These are phyloP conservation scores for Stygiomarasmius scandens DNA, from an alignment of 1,284 basidiomycete genomes.

Conservation along the genomic window DNA sequence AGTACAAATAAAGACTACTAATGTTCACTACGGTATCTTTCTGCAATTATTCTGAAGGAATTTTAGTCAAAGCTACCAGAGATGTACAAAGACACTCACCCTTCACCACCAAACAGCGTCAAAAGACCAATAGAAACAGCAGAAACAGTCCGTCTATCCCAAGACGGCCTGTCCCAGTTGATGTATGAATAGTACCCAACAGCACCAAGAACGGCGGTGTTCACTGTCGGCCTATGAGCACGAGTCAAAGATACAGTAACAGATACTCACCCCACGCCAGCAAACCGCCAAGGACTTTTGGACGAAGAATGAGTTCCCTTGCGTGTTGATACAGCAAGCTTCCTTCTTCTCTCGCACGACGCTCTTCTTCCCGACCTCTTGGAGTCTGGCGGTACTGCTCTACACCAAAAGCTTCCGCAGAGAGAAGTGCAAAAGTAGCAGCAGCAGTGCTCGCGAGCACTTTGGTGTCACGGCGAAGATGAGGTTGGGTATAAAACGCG, in stretches of 20 bases:
- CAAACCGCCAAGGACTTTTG: conserved; percentile 70
- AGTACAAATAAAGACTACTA: conserved; percentile 8
- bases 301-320: conserved; percentile 65
- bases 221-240: too few species aligned
- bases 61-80: not conserved
- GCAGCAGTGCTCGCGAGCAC: conserved; percentile 57
- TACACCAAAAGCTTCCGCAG: conserved; percentile 64
- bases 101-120: conserved; percentile 69
- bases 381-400: conserved; percentile 67
- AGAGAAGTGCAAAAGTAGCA: conserved; percentile 57
- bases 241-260: too few species aligned
- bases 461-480: conserved; percentile 62
- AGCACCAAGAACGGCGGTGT: conserved; percentile 67
- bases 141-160: conserved; percentile 73
- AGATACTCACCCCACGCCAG: conserved; percentile 64
- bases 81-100: conserved; percentile 44
- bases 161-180: conserved; percentile 68
- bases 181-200: conserved; percentile 71
- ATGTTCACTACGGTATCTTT: conserved; percentile 26
- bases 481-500: conserved; percentile 66
- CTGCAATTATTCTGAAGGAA: conserved; percentile 30
- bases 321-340: conserved; percentile 60
- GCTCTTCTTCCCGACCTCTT: conserved; percentile 58
- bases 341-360: conserved; percentile 63
- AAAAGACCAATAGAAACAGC: conserved; percentile 67